Conservation (phyloP, 2,329 filamentous ascomycete species). For the Cercospora sp. region DNA sequence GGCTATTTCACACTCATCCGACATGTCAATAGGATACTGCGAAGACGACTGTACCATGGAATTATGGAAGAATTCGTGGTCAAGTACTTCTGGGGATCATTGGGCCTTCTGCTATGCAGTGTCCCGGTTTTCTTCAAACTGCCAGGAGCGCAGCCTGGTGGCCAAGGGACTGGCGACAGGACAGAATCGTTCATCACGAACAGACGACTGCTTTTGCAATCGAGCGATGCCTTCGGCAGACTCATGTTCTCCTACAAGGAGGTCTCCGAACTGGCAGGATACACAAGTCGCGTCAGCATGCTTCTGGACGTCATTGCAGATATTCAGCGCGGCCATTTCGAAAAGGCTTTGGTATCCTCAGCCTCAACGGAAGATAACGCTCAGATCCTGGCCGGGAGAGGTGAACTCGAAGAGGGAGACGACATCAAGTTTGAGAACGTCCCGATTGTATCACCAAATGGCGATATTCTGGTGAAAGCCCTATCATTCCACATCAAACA, state of each 20-base stretch:
- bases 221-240: constrained; percentile 91
- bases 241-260: constrained; percentile 99
- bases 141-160: constrained; percentile 27
- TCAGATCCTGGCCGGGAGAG: constrained; percentile 77
- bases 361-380: constrained; percentile 79
- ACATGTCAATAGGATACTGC: constrained; percentile 93
- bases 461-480: constrained; percentile 82
- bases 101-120: constrained; percentile 88
- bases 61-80: constrained; percentile 99
- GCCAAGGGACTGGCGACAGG: constrained; percentile 27
- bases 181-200: constrained; percentile 82
- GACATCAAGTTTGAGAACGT: constrained; percentile 85
- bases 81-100: constrained; percentile 97
- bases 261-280: constrained; percentile 91
- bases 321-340: constrained; percentile 82
- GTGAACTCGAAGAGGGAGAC: constrained; percentile 75
- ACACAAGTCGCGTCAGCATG: constrained; percentile 87
- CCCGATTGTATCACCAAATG: constrained; percentile 94
- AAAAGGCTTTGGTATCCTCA: constrained; percentile 94
- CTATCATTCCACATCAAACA: constrained; percentile 84
- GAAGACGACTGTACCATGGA: constrained; percentile 91
- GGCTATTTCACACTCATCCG: constrained; percentile 99
- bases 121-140: constrained; percentile 92
- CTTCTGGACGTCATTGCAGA: constrained; percentile 94
- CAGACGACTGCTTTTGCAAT: constrained; percentile 83